Percentiles rank a stretch among this genome's conserved stretches.
phyloP scores from a whole-genome alignment of 345 rosid genomes.

The Sisymbrium irio region DNA sequence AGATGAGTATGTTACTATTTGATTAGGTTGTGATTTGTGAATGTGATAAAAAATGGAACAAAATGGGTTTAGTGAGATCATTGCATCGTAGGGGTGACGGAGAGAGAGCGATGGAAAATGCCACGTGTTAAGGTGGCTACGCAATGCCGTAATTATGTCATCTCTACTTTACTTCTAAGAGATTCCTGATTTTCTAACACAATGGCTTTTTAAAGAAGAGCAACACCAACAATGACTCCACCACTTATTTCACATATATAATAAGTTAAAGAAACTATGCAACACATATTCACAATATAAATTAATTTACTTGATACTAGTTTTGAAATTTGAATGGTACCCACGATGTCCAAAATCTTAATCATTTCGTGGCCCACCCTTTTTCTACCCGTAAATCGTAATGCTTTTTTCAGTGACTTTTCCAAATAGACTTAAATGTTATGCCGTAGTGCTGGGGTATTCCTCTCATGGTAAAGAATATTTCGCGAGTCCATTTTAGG shows the following conservation, averaged over 20 bases:
- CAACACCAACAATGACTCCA: conserved; percentile 34
- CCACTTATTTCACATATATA: conserved; percentile 25
- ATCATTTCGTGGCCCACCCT: conserved; percentile 28
- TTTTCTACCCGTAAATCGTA: conserved; percentile 5
- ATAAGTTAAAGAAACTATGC: conserved; percentile 21
- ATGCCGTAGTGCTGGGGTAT: conserved; percentile 5
- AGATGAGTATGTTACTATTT: neutral
- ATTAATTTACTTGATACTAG: conserved; percentile 5
- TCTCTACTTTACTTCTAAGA: conserved; percentile 38
- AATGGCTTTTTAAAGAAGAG: conserved; percentile 24
- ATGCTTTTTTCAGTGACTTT: conserved; percentile 13
- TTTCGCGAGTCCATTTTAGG: neutral
- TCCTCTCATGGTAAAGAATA: neutral
- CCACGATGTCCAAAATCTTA: conserved; percentile 34
- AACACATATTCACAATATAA: conserved; percentile 12
- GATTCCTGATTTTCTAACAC: conserved; percentile 33
- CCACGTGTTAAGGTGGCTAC: conserved; percentile 33
- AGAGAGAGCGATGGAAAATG: neutral
- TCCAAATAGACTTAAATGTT: conserved; percentile 9
- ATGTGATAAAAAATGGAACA: neutral
- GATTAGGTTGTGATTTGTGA: neutral
- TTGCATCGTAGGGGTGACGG: conserved; percentile 32
- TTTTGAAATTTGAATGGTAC: conserved; percentile 19
- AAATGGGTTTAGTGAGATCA: conserved; percentile 33
- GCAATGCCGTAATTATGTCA: conserved; percentile 34